Percentiles rank a stretch among this genome's conserved stretches.
Conservation (phyloP, 2,329 filamentous ascomycete species). For the Fusarium subtropicale region DNA sequence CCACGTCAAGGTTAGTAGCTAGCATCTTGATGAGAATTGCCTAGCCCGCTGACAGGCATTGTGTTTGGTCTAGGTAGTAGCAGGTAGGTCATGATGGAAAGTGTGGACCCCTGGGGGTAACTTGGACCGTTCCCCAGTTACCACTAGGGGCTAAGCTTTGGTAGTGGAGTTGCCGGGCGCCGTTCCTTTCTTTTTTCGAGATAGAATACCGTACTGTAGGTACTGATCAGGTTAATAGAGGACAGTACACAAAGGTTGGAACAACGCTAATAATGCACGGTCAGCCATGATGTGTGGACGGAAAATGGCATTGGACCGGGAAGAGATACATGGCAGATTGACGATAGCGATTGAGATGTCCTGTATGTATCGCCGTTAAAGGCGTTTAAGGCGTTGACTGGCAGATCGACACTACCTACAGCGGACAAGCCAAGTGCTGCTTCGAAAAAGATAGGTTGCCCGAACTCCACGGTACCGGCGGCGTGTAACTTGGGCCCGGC, state of each 20-base stretch:
- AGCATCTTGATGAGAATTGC: constrained; percentile 28
- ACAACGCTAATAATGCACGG: constrained; percentile 43
- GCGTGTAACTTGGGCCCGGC: constrained; percentile 8
- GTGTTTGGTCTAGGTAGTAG: constrained; percentile 1
- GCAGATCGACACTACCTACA: constrained; percentile 21
- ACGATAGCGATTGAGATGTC: constrained; percentile 9
- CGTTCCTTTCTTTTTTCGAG: constrained; percentile 36
- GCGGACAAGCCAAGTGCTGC: constrained; percentile 1
- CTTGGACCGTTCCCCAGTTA: constrained; percentile 37
- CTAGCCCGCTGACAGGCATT: constrained; percentile 27
- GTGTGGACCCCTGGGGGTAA: constrained; percentile 23
- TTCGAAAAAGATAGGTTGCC: neutral
- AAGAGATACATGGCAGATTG: constrained; percentile 28
- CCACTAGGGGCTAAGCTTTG: constrained; percentile 42
- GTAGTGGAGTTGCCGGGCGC: constrained; percentile 35
- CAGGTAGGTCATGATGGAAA: neutral
- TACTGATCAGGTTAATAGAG: constrained; percentile 9
- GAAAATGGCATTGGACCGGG: neutral
- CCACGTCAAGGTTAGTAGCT: constrained; percentile 23
- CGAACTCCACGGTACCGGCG: neutral
- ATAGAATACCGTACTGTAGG: constrained; percentile 12
- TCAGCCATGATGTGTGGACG: constrained; percentile 18
- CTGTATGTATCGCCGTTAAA: constrained; percentile 19
- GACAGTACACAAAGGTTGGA: constrained; percentile 29
- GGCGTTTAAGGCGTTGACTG: constrained; percentile 13